Percentiles rank a stretch among this genome's conserved stretches.
phyloP scores from a whole-genome alignment of 2,329 filamentous ascomycete species.

The Fusarium subtropicale region DNA sequence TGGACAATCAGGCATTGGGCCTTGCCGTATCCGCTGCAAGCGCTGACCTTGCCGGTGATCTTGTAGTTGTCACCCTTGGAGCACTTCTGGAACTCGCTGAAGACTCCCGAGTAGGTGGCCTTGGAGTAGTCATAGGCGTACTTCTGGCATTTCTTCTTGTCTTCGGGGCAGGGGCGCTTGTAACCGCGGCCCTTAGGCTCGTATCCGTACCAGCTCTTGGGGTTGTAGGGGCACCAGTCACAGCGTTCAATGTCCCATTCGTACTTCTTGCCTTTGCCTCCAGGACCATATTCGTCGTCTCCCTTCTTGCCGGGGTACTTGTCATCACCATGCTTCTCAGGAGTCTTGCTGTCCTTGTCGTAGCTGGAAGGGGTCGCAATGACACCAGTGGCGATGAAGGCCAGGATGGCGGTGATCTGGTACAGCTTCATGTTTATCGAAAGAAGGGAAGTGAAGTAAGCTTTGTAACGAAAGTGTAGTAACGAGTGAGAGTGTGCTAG shows the following conservation, averaged over 20 bases:
- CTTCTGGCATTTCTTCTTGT: conserved; percentile 37
- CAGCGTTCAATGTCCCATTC: conserved; percentile 26
- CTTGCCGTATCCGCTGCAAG: conserved; percentile 15
- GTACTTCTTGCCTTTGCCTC: conserved; percentile 24
- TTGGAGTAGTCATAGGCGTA: conserved; percentile 27
- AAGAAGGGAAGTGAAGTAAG: background rate
- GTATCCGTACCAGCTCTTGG: conserved; percentile 1
- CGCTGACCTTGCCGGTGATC: conserved; percentile 25
- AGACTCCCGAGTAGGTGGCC: conserved; percentile 19
- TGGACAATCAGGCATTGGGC: conserved; percentile 31
- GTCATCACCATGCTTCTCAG: background rate
- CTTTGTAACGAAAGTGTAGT: conserved; percentile 19
- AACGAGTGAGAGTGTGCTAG: conserved; percentile 14
- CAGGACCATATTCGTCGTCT: conserved; percentile 3
- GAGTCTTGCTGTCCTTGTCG: background rate
- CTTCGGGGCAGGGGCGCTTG: conserved; percentile 29
- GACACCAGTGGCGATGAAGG: conserved; percentile 34
- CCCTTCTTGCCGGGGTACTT: conserved; percentile 1
- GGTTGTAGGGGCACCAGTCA: conserved; percentile 20
- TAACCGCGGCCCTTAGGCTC: conserved; percentile 10
- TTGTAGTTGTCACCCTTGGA: conserved; percentile 32
- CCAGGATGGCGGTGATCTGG: conserved; percentile 31
- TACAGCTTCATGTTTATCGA: conserved; percentile 27
- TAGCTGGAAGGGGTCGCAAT: conserved; percentile 20
- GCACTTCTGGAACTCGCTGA: conserved; percentile 21